Percentiles rank a stretch among this genome's conserved stretches.
phyloP scores from a whole-genome alignment of 345 rosid genomes.

The Bruguiera gymnorhiza region DNA sequence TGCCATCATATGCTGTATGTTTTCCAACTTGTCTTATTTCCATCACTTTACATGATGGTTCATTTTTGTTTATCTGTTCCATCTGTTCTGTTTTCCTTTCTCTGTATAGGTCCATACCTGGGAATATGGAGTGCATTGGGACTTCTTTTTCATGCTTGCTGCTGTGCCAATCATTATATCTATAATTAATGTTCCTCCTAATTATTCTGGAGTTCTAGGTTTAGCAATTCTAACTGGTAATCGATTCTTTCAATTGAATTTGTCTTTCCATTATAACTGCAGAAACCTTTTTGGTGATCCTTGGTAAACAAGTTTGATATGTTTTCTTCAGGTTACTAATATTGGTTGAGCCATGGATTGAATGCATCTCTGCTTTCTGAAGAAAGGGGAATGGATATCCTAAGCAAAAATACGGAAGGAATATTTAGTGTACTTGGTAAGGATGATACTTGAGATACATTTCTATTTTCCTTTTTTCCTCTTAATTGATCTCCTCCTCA shows the following conservation, averaged over 20 bases:
- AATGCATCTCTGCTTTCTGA: conserved; percentile 69
- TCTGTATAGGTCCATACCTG: conserved; percentile 61
- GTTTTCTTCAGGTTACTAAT: conserved; percentile 62
- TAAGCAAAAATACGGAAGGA: conserved; percentile 88
- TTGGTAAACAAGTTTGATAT: conserved; percentile 7
- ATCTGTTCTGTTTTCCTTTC: conserved; percentile 2
- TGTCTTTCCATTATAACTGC: conserved; percentile 2
- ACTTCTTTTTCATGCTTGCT: conserved; percentile 93
- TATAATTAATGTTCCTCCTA: conserved; percentile 49
- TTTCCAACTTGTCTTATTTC: no score
- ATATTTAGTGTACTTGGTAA: conserved; percentile 70
- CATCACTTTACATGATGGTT: no score
- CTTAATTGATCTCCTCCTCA: neutral
- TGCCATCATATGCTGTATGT: no score
- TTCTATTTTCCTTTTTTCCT: neutral
- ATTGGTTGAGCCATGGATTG: conserved; percentile 59
- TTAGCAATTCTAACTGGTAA: conserved; percentile 56
- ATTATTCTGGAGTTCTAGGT: conserved; percentile 75
- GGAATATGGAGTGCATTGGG: conserved; percentile 91
- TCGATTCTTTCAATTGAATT: conserved; percentile 3
- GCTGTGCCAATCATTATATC: conserved; percentile 70
- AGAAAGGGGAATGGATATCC: conserved; percentile 60
- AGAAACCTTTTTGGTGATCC: conserved; percentile 10
- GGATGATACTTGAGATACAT: conserved; percentile 14
- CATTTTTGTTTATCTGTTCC: conserved; percentile 23